Evolutionary conservation across 768 basidiomycete species (phyloP).

Genomic region (Boletus pseudopeckii): DNA sequence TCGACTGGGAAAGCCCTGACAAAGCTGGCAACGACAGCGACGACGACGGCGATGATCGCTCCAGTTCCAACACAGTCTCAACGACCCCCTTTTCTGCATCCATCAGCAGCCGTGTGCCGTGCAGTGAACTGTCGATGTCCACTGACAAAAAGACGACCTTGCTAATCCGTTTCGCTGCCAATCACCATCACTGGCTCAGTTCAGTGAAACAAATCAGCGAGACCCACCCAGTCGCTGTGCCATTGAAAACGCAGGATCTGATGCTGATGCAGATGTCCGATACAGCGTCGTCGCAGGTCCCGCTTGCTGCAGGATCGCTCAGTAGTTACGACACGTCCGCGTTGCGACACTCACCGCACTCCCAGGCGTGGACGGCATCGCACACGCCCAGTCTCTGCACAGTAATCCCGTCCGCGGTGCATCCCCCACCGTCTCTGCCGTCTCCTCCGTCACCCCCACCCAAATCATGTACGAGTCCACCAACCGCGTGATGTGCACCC

Average conservation of each 20-base stretch:
- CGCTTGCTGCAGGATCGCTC: background rate
- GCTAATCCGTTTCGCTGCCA: conserved; percentile 57
- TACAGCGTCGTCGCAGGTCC: conserved; percentile 60
- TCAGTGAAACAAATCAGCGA: conserved; percentile 1
- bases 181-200: background rate
- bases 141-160: conserved; percentile 74
- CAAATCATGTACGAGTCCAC: conserved; percentile 81
- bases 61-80: conserved; percentile 39
- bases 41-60: conserved; percentile 5
- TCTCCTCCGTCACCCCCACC: conserved; percentile 59
- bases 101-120: conserved; percentile 46
- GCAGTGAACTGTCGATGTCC: conserved; percentile 51
- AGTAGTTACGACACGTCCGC: background rate
- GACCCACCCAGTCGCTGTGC: conserved; percentile 74
- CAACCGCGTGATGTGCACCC: conserved; percentile 62
- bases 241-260: conserved; percentile 69
- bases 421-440: conserved; percentile 42
- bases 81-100: conserved; percentile 63
- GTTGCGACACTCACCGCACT: conserved; percentile 19
- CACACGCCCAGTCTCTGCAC: conserved; percentile 78
- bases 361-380: conserved; percentile 54
- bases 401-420: conserved; percentile 56
- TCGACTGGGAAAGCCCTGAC: background rate
- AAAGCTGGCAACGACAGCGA: background rate
- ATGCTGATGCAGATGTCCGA: conserved; percentile 44